Percentiles rank a stretch among this genome's conserved stretches.
Evolutionary conservation across 2,329 filamentous ascomycete species (phyloP).

Genomic region (Pseudovirgaria hyperparasitica): DNA sequence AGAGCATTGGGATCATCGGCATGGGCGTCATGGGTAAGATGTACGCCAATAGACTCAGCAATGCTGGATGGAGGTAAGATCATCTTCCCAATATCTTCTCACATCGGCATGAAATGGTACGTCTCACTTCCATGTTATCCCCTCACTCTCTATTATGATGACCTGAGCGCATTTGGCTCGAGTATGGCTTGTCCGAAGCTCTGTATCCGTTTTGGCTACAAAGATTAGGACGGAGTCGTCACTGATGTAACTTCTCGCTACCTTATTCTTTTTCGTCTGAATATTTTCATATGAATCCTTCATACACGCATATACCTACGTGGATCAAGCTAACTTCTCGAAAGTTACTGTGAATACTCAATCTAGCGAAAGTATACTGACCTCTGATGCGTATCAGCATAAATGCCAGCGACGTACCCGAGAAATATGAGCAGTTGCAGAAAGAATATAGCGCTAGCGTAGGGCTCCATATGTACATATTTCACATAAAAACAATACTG

Average conservation of each 20-base stretch:
- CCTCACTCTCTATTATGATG: slow-evolving; percentile 55
- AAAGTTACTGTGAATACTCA: no score
- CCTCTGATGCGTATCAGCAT: slow-evolving; percentile 48
- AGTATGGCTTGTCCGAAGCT: slow-evolving; percentile 62
- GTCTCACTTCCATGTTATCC: slow-evolving; percentile 5
- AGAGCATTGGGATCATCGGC: slow-evolving; percentile 85
- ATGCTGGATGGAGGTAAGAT: slow-evolving; percentile 90
- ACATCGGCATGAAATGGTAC: slow-evolving; percentile 15
- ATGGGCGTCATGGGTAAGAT: slow-evolving; percentile 99
- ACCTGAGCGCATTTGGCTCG: slow-evolving; percentile 99
- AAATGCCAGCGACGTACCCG: slow-evolving; percentile 84
- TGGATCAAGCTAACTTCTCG: slow-evolving; percentile 17
- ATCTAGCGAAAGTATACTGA: slow-evolving; percentile 9
- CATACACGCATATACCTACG: slow-evolving; percentile 8
- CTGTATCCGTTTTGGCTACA: slow-evolving; percentile 64
- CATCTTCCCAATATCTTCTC: slow-evolving; percentile 12
- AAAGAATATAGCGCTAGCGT: slow-evolving; percentile 79
- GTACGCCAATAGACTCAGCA: slow-evolving; percentile 81
- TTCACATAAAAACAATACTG: slow-evolving; percentile 25
- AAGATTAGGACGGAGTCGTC: slow-evolving; percentile 52
- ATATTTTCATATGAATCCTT: slow-evolving; percentile 14
- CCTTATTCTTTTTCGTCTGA: slow-evolving; percentile 89
- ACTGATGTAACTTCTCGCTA: slow-evolving; percentile 99
- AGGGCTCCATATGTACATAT: slow-evolving; percentile 41
- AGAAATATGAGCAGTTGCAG: slow-evolving; percentile 70